phyloP scores from a whole-genome alignment of 1,284 basidiomycete species.

The Trichosporon sp. region DNA sequence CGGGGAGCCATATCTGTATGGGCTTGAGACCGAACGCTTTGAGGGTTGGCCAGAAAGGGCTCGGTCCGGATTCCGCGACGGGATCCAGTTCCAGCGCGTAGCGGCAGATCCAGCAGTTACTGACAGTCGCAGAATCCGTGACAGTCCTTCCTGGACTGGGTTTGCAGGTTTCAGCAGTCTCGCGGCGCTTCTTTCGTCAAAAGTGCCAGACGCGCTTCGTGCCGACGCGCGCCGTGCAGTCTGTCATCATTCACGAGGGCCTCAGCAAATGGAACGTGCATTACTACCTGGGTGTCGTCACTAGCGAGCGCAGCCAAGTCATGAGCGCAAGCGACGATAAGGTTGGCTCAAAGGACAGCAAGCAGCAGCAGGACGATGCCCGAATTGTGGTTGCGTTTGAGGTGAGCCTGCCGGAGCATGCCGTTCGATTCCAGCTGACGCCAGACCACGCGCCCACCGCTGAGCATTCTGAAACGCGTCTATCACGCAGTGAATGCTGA shows the following conservation, averaged over 20 bases:
- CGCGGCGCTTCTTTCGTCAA: constrained; percentile 19
- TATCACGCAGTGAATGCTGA: constrained; percentile 26
- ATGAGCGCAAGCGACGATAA: too few relatives aligned
- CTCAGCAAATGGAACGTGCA: constrained; percentile 32
- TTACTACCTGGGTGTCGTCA: constrained; percentile 37
- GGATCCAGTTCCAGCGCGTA: neutral
- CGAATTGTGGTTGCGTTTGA: constrained; percentile 28
- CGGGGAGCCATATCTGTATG: too few relatives aligned
- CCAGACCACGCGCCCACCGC: constrained; percentile 26
- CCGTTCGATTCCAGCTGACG: neutral
- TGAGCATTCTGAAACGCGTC: constrained; percentile 30
- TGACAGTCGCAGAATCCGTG: constrained; percentile 33
- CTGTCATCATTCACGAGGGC: constrained; percentile 38
- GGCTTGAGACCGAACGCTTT: too few relatives aligned
- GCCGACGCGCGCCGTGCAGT: constrained; percentile 28
- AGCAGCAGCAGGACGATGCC: constrained; percentile 14
- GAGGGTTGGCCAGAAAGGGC: too few relatives aligned
- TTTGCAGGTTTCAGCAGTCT: constrained; percentile 56
- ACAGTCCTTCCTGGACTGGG: constrained; percentile 54
- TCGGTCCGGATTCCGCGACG: neutral
- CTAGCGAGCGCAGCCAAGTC: neutral
- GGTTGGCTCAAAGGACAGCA: neutral
- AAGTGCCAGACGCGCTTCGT: constrained; percentile 22
- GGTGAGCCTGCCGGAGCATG: constrained; percentile 20
- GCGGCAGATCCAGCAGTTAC: neutral